Evolutionary conservation across 1,139 yeast genomes (phyloP).

Genomic region (Blastobotrys aristatus): DNA sequence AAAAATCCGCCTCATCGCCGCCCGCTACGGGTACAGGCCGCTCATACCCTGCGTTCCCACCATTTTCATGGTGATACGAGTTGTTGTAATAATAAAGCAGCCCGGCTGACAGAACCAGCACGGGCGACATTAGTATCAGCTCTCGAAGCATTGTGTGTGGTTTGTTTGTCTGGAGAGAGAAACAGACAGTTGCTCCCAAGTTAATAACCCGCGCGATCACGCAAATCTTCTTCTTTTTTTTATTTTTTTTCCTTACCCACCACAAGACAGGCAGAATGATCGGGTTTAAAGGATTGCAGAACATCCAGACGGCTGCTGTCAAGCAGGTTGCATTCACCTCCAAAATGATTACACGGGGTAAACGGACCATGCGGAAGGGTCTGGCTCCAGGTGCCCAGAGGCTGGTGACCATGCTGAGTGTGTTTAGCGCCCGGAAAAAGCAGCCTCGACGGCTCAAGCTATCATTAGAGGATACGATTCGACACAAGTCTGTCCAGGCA

Average conservation of each 20-base stretch:
- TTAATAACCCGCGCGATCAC: no score
- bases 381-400: slow-evolving; percentile 65
- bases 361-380: slow-evolving; percentile 40
- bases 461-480: slow-evolving; percentile 74
- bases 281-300: slow-evolving; percentile 9
- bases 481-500: slow-evolving; percentile 75
- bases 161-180: no score
- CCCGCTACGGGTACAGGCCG: background rate
- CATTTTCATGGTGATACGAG: no score
- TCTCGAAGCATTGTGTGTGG: slow-evolving; percentile 13
- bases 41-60: background rate
- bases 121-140: slow-evolving; percentile 14
- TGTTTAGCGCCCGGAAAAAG: slow-evolving; percentile 78
- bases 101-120: slow-evolving; percentile 9
- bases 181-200: no score
- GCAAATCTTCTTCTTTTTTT: no score
- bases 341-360: slow-evolving; percentile 34
- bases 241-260: background rate
- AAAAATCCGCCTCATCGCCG: slow-evolving; percentile 1
- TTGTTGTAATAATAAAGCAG: slow-evolving; percentile 9
- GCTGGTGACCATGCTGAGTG: slow-evolving; percentile 51
- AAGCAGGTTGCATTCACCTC: slow-evolving; percentile 10
- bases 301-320: slow-evolving; percentile 5
- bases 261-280: slow-evolving; percentile 4
- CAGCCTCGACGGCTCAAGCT: slow-evolving; percentile 77